A percentile compares a stretch with the other conserved stretches of the same genome.
Conservation (phyloP, 1,284 basidiomycete species). For the Trichosporon ovoides region DNA sequence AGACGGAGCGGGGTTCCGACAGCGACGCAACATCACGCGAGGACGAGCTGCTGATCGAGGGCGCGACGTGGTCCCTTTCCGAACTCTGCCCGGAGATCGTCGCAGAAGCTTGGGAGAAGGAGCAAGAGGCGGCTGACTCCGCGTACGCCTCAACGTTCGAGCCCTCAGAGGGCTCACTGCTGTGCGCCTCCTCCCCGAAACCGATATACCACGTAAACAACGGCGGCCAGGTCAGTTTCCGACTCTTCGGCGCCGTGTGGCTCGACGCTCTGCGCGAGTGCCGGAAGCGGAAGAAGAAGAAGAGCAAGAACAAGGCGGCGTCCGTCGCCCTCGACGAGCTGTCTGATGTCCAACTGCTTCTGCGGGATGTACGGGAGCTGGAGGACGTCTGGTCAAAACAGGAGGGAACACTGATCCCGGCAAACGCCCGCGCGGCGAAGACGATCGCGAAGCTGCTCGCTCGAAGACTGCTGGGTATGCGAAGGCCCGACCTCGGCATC, state of each 20-base stretch:
- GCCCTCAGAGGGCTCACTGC: conserved; percentile 6
- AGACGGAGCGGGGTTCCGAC: not conserved
- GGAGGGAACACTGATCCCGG: not conserved
- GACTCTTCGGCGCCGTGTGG: conserved; percentile 20
- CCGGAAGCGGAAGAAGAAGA: not conserved
- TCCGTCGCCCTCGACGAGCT: not conserved
- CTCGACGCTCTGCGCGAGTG: conserved; percentile 4
- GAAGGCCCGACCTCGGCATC: conserved; percentile 16
- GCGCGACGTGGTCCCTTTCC: conserved; percentile 27
- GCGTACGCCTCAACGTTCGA: not conserved
- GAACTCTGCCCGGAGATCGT: conserved; percentile 23
- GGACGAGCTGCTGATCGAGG: conserved; percentile 22
- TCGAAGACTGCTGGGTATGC: conserved; percentile 17
- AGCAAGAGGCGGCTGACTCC: conserved; percentile 1
- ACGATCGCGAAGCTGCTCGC: conserved; percentile 13
- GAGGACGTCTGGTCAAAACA: conserved; percentile 9
- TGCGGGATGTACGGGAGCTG: conserved; percentile 4
- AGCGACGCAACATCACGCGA: not conserved
- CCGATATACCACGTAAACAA: conserved; percentile 26
- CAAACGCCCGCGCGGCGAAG: not conserved
- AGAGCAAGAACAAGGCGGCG: not conserved
- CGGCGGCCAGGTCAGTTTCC: conserved; percentile 22
- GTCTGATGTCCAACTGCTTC: not conserved
- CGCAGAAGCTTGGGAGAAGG: conserved; percentile 7
- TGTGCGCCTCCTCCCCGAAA: conserved; percentile 5